A percentile compares a stretch with the other conserved stretches of the same genome.
phyloP scores from a whole-genome alignment of 768 basidiomycete species.

The Suillus subalutaceus region DNA sequence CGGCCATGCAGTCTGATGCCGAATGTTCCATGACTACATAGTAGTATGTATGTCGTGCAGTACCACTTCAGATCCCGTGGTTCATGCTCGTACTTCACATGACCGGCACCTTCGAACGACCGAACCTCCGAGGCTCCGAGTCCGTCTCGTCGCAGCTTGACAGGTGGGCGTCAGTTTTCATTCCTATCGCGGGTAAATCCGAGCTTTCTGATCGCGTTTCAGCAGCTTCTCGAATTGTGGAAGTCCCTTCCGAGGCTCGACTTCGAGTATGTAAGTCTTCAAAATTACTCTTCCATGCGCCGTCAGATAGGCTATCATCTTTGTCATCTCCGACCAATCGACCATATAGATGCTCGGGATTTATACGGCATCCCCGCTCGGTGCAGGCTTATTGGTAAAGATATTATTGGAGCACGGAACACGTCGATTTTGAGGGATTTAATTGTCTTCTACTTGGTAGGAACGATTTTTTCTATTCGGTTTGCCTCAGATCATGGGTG shows the following conservation, averaged over 20 bases:
- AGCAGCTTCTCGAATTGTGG: conserved; percentile 1
- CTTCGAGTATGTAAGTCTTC: background rate
- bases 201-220: conserved; percentile 5
- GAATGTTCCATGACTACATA: background rate
- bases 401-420: background rate
- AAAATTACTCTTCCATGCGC: background rate
- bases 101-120: background rate
- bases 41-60: background rate
- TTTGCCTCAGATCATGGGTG: background rate
- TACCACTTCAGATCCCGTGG: background rate
- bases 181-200: background rate
- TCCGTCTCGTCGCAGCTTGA: background rate
- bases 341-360: background rate
- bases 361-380: background rate
- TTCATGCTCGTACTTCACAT: background rate
- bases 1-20: background rate
- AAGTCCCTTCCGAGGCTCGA: background rate
- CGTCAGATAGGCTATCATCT: background rate
- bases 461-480: background rate
- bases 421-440: background rate
- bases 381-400: background rate
- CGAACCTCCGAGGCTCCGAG: background rate
- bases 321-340: background rate
- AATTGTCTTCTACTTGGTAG: background rate
- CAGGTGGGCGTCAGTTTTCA: background rate